A percentile compares a stretch with the other conserved stretches of the same genome.
phyloP scores from a whole-genome alignment of 2,329 filamentous ascomycete genomes.

The Pseudocercospora fijiensis region DNA sequence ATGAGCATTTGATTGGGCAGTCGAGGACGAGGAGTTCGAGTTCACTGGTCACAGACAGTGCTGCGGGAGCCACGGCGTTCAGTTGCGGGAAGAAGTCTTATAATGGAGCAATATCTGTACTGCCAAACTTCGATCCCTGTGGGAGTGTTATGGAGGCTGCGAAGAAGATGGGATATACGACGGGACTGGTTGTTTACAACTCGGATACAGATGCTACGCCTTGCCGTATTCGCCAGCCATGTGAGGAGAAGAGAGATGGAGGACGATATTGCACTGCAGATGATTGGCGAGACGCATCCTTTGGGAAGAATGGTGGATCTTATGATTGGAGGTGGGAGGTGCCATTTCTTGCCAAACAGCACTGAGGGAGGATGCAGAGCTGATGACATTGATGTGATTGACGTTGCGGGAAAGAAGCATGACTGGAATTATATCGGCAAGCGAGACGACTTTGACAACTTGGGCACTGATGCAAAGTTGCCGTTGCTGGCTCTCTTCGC shows the following conservation, averaged over 20 bases:
- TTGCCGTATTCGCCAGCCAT: slow-evolving; percentile 86
- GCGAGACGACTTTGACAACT: slow-evolving; percentile 67
- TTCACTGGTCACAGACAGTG: slow-evolving; percentile 89
- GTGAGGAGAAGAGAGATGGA: slow-evolving; percentile 77
- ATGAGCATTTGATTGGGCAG: slow-evolving; percentile 85
- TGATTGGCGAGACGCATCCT: slow-evolving; percentile 77
- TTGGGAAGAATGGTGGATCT: slow-evolving; percentile 86
- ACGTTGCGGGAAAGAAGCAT: slow-evolving; percentile 66
- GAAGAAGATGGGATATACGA: slow-evolving; percentile 85
- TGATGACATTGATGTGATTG: slow-evolving; percentile 74
- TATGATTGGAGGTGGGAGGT: slow-evolving; percentile 88
- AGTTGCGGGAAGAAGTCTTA: slow-evolving; percentile 92
- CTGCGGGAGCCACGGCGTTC: slow-evolving; percentile 95
- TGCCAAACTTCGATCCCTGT: slow-evolving; percentile 82
- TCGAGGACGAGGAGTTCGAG: slow-evolving; percentile 81
- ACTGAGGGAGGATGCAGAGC: slow-evolving; percentile 76
- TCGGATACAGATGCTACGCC: slow-evolving; percentile 94
- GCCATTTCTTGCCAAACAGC: slow-evolving; percentile 85
- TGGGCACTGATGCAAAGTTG: slow-evolving; percentile 70
- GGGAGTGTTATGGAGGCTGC: slow-evolving; percentile 92
- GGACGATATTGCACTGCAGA: slow-evolving; percentile 87
- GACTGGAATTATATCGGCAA: slow-evolving; percentile 78
- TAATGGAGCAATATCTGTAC: slow-evolving; percentile 89
- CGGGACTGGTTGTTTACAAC: slow-evolving; percentile 91
- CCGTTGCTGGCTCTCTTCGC: slow-evolving; percentile 88